Conservation (phyloP, 2,329 filamentous ascomycete species). For the Botrytis paeoniae region DNA sequence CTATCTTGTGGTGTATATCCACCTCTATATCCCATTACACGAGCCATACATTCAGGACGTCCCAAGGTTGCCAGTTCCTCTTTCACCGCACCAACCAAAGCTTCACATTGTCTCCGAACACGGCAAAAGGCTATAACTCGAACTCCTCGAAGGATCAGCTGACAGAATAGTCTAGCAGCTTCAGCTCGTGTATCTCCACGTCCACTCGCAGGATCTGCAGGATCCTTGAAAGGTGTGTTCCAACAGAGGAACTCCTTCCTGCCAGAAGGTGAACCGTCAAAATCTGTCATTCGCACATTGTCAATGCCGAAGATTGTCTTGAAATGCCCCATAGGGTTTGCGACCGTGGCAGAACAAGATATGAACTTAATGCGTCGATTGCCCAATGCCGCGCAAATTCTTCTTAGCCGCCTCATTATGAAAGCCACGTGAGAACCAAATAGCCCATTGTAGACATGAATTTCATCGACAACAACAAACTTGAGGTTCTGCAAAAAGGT, state of each 20-base stretch:
- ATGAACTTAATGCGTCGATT: constrained; percentile 86
- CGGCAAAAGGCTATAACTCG: constrained; percentile 91
- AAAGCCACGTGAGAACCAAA: constrained; percentile 93
- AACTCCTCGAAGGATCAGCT: constrained; percentile 82
- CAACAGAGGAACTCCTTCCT: constrained; percentile 95
- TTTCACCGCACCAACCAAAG: constrained; percentile 75
- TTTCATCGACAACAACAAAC: constrained; percentile 86
- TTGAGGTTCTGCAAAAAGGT: constrained; percentile 83
- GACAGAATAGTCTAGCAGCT: constrained; percentile 86
- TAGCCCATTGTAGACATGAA: constrained; percentile 94
- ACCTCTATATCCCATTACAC: constrained; percentile 94
- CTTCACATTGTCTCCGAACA: constrained; percentile 84
- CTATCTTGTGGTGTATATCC: constrained; percentile 92
- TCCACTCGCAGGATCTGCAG: constrained; percentile 80
- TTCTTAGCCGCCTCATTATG: constrained; percentile 84
- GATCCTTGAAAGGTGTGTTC: constrained; percentile 95
- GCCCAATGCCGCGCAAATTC: constrained; percentile 86
- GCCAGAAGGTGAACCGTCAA: constrained; percentile 88
- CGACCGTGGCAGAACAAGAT: constrained; percentile 93
- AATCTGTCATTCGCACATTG: constrained; percentile 77
- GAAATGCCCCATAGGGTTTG: constrained; percentile 90
- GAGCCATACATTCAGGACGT: constrained; percentile 67
- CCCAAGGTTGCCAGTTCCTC: constrained; percentile 72
- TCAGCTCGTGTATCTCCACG: constrained; percentile 80
- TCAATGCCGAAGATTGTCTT: constrained; percentile 88